Conservation (phyloP, 2,329 filamentous ascomycete species). For the Albophoma yamanashiensis region DNA sequence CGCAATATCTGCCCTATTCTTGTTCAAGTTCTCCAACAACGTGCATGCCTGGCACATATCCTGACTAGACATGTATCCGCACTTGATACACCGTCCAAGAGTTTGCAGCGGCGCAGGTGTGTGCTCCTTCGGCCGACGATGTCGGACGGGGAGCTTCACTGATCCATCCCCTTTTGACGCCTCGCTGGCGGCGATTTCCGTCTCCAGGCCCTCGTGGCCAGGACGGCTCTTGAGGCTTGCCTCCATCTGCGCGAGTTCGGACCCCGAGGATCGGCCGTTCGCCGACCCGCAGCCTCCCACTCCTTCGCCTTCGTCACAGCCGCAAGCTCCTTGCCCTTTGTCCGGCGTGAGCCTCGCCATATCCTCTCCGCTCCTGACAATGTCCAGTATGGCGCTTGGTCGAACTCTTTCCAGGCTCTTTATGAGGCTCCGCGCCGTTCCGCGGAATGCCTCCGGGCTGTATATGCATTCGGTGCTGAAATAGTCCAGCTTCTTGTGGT, state of each 20-base stretch:
- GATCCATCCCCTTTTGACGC: constrained; percentile 11
- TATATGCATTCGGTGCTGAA: constrained; percentile 99
- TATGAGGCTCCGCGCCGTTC: constrained; percentile 81
- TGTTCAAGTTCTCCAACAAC: constrained; percentile 83
- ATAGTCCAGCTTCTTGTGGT: constrained; percentile 94
- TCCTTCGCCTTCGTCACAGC: constrained; percentile 25
- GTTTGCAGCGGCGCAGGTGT: constrained; percentile 48
- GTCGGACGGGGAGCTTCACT: constrained; percentile 24
- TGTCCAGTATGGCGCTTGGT: constrained; percentile 88
- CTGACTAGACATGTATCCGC: constrained; percentile 94
- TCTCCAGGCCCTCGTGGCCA: constrained; percentile 15
- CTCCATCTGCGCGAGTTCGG: constrained; percentile 78
- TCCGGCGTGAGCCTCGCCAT: constrained; percentile 66
- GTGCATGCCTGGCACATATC: constrained; percentile 88
- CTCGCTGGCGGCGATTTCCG: constrained; percentile 18
- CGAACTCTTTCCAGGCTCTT: constrained; percentile 91
- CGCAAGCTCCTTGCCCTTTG: constrained; percentile 23
- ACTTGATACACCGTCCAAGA: constrained; percentile 73
- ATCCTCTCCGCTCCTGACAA: constrained; percentile 89
- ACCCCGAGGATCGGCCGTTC: constrained; percentile 55
- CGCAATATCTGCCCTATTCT: constrained; percentile 51
- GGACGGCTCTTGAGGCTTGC: constrained; percentile 23
- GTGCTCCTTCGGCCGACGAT: constrained; percentile 15
- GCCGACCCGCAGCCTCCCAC: constrained; percentile 59
- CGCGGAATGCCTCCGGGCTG: constrained; percentile 91